phyloP scores from a whole-genome alignment of 2,329 filamentous ascomycete genomes.

The Colletotrichum siamense region DNA sequence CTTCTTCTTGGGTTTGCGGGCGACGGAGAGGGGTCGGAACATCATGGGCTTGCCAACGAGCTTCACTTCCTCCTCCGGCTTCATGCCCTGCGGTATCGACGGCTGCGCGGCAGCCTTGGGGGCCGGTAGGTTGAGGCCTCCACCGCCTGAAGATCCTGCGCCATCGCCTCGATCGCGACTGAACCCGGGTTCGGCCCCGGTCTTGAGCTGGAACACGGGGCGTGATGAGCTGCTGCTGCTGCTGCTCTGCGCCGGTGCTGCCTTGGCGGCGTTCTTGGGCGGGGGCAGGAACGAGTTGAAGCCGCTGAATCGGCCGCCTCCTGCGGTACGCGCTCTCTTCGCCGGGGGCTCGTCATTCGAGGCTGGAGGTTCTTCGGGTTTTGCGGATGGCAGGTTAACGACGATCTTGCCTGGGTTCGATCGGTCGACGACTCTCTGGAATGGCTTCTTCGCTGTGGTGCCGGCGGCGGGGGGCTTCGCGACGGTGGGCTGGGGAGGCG shows the following conservation, averaged over 20 bases:
- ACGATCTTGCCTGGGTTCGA: constrained; percentile 84
- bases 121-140: constrained; percentile 41
- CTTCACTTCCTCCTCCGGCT: constrained; percentile 68
- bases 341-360: constrained; percentile 63
- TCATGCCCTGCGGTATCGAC: constrained; percentile 61
- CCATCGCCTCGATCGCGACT: constrained; percentile 69
- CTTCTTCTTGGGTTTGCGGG: constrained; percentile 75
- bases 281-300: constrained; percentile 89
- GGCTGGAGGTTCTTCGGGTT: constrained; percentile 35
- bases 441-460: constrained; percentile 56
- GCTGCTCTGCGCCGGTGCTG: constrained; percentile 35
- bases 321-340: constrained; percentile 69
- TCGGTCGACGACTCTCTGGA: constrained; percentile 83
- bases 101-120: constrained; percentile 47
- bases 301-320: constrained; percentile 69
- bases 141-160: constrained; percentile 26
- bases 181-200: constrained; percentile 83
- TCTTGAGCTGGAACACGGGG: constrained; percentile 71
- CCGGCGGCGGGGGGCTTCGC: constrained; percentile 33
- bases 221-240: constrained; percentile 24
- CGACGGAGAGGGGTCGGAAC: constrained; percentile 89
- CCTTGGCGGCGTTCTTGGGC: constrained; percentile 68
- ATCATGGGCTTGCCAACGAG: constrained; percentile 80
- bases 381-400: constrained; percentile 72
- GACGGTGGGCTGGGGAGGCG: constrained; percentile 28